phyloP scores from a whole-genome alignment of 2,329 filamentous ascomycete genomes.

The Alternaria sp. region DNA sequence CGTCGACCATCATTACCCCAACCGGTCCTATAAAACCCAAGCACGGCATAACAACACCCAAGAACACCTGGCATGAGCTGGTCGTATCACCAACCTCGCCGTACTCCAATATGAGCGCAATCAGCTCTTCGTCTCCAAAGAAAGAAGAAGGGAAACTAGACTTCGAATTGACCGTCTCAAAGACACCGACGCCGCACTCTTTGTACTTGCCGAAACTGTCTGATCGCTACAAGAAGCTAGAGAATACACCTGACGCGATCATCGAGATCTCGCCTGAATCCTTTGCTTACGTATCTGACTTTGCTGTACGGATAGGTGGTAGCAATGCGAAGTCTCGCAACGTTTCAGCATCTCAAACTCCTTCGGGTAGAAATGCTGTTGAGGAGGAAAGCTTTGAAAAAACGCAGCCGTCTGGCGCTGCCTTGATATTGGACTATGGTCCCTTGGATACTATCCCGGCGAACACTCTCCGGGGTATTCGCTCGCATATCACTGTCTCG shows the following conservation, averaged over 20 bases:
- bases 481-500: slow-evolving; percentile 75
- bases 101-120: slow-evolving; percentile 53
- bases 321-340: slow-evolving; percentile 36
- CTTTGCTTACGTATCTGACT: slow-evolving; percentile 78
- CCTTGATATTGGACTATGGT: slow-evolving; percentile 96
- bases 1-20: slow-evolving; percentile 57
- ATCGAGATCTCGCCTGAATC: slow-evolving; percentile 93
- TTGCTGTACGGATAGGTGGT: slow-evolving; percentile 85
- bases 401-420: slow-evolving; percentile 75
- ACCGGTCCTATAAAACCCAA: slow-evolving; percentile 58
- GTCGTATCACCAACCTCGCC: slow-evolving; percentile 52
- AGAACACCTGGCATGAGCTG: slow-evolving; percentile 56
- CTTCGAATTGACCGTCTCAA: slow-evolving; percentile 84
- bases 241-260: slow-evolving; percentile 70
- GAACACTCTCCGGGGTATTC: slow-evolving; percentile 91
- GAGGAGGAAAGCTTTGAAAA: slow-evolving; percentile 58
- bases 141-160: slow-evolving; percentile 65
- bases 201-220: slow-evolving; percentile 85
- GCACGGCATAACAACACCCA: slow-evolving; percentile 47
- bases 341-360: slow-evolving; percentile 54
- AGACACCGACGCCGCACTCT: slow-evolving; percentile 79
- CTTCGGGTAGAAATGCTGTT: slow-evolving; percentile 23
- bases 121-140: slow-evolving; percentile 19
- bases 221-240: slow-evolving; percentile 78
- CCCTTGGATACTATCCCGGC: slow-evolving; percentile 78